Evolutionary conservation across 441 rosid genomes (phyloP), one percentile per base, ranked within the genome.

Genomic region (Geranium incanum): DNA sequence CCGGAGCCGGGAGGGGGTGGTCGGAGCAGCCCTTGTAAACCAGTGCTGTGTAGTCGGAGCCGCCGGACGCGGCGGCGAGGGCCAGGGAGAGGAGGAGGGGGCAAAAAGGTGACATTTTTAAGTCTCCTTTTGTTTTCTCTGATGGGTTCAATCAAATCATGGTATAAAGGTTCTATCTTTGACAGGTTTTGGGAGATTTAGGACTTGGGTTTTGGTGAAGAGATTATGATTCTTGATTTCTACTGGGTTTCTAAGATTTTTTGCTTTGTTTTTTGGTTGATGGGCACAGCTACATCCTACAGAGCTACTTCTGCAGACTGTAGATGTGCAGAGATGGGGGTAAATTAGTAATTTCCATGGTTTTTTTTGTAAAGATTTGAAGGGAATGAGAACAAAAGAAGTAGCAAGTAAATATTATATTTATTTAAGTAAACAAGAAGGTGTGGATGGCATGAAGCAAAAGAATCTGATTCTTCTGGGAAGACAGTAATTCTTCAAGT

Each of bases 11-110:
- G 78, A 91, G 86, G 37, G 85, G 13, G 72, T 94, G 92, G 74
- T 76, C 88, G 37, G 97, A 84, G 73, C 98, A 94, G 39, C 97
- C 98, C 76, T 91, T 94, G 83, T 90, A 94, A 73, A 94, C 93
- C 79, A 94, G 77, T 18, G 90, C 69, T 68, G 81, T 81, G 85
- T 73, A 86, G 74, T 89, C 95, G 0, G 85, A 48, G 66, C 85
- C 96, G 37, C 33, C 33, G 33, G 99, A 85, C 71, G 84, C 83
- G 21, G 80, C 74, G 5, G 73, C 83, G 73, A 87, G 68, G 66
- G 80, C 64, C 38, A 84, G 70, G 72, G 39, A 64, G 81, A 88
- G 69, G 59, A 23, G 33, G 33, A 23, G 33, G 33, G 1, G 33
- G 33, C 33, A 23, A 1, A 23, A 23, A 23, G 33, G 33, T 23